A percentile compares a stretch with the other conserved stretches of the same genome.
phyloP scores from a whole-genome alignment of 116 monocot genomes.

The Zostera marina region DNA sequence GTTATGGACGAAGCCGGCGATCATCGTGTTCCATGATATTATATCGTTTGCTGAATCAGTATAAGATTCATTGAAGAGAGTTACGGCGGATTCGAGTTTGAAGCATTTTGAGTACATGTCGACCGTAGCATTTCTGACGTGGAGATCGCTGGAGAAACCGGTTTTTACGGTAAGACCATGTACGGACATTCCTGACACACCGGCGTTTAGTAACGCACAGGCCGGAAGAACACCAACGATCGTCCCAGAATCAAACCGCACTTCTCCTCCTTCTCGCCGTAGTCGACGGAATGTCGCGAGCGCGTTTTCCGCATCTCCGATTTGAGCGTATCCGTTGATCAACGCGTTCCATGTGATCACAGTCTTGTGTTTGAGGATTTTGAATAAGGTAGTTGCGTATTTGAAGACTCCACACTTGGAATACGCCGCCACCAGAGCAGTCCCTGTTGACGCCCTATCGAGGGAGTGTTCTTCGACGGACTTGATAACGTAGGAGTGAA shows the following conservation, averaged over 20 bases:
- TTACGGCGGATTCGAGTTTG: constrained; percentile 21
- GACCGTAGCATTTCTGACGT: constrained; percentile 54
- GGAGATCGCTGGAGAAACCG: constrained; percentile 41
- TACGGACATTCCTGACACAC: constrained; percentile 21
- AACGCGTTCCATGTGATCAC: constrained; percentile 71
- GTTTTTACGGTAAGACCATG: constrained; percentile 52
- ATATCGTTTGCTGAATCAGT: constrained; percentile 16
- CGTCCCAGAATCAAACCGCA: constrained; percentile 43
- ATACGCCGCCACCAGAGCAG: constrained; percentile 72
- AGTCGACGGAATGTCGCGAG: constrained; percentile 33
- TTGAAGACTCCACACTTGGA: constrained; percentile 44
- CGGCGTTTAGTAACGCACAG: constrained; percentile 30
- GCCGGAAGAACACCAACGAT: constrained; percentile 65
- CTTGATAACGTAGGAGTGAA: constrained; percentile 47
- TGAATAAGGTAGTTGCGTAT: constrained; percentile 39
- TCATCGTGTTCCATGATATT: constrained; percentile 80
- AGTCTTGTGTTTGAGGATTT: constrained; percentile 24
- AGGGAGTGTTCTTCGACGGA: constrained; percentile 8
- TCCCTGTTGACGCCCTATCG: constrained; percentile 22
- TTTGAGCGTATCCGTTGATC: constrained; percentile 66
- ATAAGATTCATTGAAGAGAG: constrained; percentile 23
- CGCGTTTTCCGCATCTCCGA: constrained; percentile 42
- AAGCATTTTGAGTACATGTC: constrained; percentile 78
- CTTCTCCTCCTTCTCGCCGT: constrained; percentile 4
- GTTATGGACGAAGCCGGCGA: constrained; percentile 64